Base-by-base conservation (phyloP, 306 rosid genomes). In the Dalbergia cultrata region DNA sequence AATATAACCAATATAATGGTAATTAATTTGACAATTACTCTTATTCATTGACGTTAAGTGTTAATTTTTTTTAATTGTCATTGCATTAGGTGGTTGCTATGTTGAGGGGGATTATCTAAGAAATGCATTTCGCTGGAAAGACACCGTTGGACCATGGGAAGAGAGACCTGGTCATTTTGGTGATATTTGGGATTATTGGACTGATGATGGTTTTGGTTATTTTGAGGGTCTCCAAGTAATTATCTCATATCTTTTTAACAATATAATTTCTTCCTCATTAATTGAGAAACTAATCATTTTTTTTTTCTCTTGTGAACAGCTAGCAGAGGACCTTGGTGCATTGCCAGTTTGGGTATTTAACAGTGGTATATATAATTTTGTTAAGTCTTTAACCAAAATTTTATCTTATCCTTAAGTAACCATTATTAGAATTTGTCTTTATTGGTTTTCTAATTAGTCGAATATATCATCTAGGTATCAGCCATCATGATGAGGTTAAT, bases 171-270 rank as follows among this genome's bases (percentile, higher is more conserved):
- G 98, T 9, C 98, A 94, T 85, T 89, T 89, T 33, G 87, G 84
- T 37, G 98, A 94, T 87, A 82, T 92, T 58, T 94, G 97, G 97
- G 45, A 43, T 76, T 94, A 94, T 78, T 94, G 98, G 98, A 94
- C 94, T 5, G 98, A 94, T 41, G 97, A 94, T 86, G 97, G 91
- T 1, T 84, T 94, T 58, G 98, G 97, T 77, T 89, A 82, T 77
- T 89, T 81, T 52, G 97, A 92, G 86, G 86, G 87, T 82, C 94
- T 94, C 43, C 97, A 90, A 80, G 98, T 92, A 49, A 0, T 84
- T 53, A 16, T 49, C 6, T 43, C 5, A 22, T 12, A 0, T 44
- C 72, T 68, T 79, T 14, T 10, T 8, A 10, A 7, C 0, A 41
- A 10, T 33, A 19, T 0, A 1, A 71, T 50, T 14, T 43, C 8